Conservation (phyloP, 441 rosid genomes). For the Aquilaria agallochum region DNA sequence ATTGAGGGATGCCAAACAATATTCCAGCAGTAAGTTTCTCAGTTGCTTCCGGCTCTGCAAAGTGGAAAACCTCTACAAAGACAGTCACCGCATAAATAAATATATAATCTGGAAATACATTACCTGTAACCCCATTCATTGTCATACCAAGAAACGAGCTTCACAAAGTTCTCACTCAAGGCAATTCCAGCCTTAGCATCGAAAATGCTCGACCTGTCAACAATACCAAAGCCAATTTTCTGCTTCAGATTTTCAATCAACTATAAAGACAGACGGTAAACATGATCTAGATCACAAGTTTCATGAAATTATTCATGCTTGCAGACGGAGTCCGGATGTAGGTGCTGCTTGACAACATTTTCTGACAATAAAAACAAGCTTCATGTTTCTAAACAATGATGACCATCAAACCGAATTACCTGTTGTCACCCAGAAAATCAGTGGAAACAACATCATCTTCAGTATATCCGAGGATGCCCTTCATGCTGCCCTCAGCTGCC, state of each 20-base stretch:
- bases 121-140: slow-evolving; percentile 73
- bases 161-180: slow-evolving; percentile 43
- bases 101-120: neutral
- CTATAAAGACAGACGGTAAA: too few species aligned
- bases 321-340: too few species aligned
- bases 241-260: neutral
- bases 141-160: slow-evolving; percentile 62
- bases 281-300: too few species aligned
- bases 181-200: slow-evolving; percentile 75
- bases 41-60: too few species aligned
- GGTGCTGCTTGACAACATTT: too few species aligned
- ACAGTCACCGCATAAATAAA: neutral
- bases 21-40: too few species aligned
- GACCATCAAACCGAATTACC: slow-evolving; percentile 19
- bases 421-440: slow-evolving; percentile 52
- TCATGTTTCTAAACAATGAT: neutral
- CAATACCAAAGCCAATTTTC: neutral
- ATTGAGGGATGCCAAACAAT: too few species aligned
- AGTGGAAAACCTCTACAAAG: too few species aligned
- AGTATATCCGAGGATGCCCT: slow-evolving; percentile 64
- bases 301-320: too few species aligned
- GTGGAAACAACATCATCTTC: slow-evolving; percentile 61
- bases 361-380: neutral
- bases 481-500: slow-evolving; percentile 49
- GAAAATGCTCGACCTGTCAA: slow-evolving; percentile 61